Evolutionary conservation across 106 monocot genomes (phyloP).

Genomic region (Apostasia ramifera): DNA sequence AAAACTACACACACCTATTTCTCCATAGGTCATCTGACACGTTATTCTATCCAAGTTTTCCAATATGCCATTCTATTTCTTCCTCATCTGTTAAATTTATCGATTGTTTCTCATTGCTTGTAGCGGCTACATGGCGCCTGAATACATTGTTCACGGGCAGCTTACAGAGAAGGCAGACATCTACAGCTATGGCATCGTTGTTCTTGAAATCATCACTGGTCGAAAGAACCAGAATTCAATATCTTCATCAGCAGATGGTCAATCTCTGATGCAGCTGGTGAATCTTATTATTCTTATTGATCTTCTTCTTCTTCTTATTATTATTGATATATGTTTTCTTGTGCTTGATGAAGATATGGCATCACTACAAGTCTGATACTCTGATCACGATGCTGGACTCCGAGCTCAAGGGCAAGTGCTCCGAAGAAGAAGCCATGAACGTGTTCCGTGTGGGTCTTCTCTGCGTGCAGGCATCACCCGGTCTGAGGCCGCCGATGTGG

Average conservation of each 20-base stretch:
- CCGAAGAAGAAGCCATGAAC: constrained; percentile 20
- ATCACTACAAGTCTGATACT: constrained; percentile 28
- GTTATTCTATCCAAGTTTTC: no score
- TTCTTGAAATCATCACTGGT: constrained; percentile 48
- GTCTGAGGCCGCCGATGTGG: constrained; percentile 48
- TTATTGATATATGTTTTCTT: background rate
- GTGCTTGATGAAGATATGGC: constrained; percentile 33
- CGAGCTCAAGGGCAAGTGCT: constrained; percentile 17
- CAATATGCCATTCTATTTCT: no score
- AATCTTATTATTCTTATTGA: background rate
- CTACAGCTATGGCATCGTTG: constrained; percentile 46
- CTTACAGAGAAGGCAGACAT: constrained; percentile 55
- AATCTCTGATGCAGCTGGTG: constrained; percentile 31
- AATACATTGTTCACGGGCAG: constrained; percentile 13
- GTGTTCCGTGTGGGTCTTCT: constrained; percentile 43
- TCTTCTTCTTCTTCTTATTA: no score
- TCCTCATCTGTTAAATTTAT: no score
- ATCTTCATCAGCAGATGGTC: constrained; percentile 21
- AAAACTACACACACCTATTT: no score
- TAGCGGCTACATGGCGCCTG: constrained; percentile 64
- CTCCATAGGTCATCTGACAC: no score
- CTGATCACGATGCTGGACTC: constrained; percentile 35
- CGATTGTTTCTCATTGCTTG: background rate
- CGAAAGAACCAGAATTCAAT: constrained; percentile 33
- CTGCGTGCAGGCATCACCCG: constrained; percentile 7